phyloP scores from a whole-genome alignment of 345 rosid genomes.

The Mercurialis annua region DNA sequence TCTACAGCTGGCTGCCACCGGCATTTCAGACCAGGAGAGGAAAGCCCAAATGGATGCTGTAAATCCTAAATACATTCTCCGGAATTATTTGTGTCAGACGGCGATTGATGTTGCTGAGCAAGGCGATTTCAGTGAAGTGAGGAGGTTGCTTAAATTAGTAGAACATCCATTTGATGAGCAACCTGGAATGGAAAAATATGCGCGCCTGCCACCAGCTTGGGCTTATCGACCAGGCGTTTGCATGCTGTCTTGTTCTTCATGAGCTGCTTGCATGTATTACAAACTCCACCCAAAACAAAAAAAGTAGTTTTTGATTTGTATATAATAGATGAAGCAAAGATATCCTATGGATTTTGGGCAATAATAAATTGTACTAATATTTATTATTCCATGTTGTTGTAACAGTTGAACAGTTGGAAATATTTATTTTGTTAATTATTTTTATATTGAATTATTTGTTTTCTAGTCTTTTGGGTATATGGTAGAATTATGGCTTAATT shows the following conservation, averaged over 20 bases:
- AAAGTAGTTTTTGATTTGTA: conserved; percentile 12
- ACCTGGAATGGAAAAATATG: conserved; percentile 94
- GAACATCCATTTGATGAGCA: conserved; percentile 82
- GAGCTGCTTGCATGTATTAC: conserved; percentile 18
- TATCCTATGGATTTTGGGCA: neutral
- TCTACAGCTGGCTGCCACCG: conserved; percentile 60
- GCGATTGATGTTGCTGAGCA: conserved; percentile 89
- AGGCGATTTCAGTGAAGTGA: conserved; percentile 80
- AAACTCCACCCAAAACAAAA: too few species aligned
- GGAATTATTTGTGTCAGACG: conserved; percentile 93
- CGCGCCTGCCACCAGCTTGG: conserved; percentile 97
- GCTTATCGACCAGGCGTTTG: conserved; percentile 96
- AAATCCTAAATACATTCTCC: conserved; percentile 79
- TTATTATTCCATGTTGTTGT: neutral
- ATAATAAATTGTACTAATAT: conserved; percentile 19
- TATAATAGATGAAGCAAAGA: conserved; percentile 19
- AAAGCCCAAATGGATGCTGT: conserved; percentile 75
- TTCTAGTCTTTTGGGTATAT: too few species aligned
- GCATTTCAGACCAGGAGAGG: conserved; percentile 72
- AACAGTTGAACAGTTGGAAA: conserved; percentile 12
- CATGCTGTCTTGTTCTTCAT: conserved; percentile 97
- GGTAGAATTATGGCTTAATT: too few species aligned
- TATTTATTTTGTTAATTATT: conserved; percentile 10
- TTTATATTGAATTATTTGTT: too few species aligned
- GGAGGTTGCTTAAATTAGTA: conserved; percentile 69